Evolutionary conservation across 192 early-diverging fungal species (phyloP), one percentile per base, ranked within the genome.

Genomic region (Mycoemilia scoparia): DNA sequence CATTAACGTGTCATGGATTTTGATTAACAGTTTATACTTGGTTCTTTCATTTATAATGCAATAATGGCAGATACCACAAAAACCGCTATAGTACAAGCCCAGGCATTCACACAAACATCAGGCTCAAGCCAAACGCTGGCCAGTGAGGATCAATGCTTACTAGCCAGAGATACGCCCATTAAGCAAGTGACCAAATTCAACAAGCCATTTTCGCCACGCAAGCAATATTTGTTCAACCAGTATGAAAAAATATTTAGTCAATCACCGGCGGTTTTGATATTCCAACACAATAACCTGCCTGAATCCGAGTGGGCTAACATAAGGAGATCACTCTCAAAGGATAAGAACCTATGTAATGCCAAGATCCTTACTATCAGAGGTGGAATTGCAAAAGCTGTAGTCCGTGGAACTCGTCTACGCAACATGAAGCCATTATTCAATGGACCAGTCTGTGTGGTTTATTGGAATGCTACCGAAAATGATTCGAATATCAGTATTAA

Each of bases 121-220:
- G n/a, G n/a, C n/a, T n/a, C n/a, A n/a, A n/a, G n/a, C n/a, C n/a
- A n/a, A n/a, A n/a, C n/a, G n/a, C n/a, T n/a, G n/a, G n/a, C n/a
- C n/a, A n/a, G n/a, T n/a, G n/a, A n/a, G n/a, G n/a, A n/a, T n/a
- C n/a, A n/a, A n/a, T n/a, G n/a, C n/a, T n/a, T n/a, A n/a, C n/a
- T n/a, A n/a, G n/a, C n/a, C n/a, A n/a, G n/a, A n/a, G n/a, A n/a
- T n/a, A n/a, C n/a, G n/a, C n/a, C n/a, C n/a, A n/a, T n/a, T n/a
- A n/a, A n/a, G n/a, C n/a, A n/a, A n/a, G n/a, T 28, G 9, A 66
- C 57, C 10, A 49, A 46, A 17, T 57, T 58, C 39, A 60, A 66
- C 38, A 55, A 66, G 33, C 63, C 63, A 9, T 66, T 66, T 24
- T 29, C 52, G 1, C 26, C n/a, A 22, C 63, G 63, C 57, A 59